Conservation (phyloP, 2,329 filamentous ascomycete species). For the Paramyrothecium sp. region DNA sequence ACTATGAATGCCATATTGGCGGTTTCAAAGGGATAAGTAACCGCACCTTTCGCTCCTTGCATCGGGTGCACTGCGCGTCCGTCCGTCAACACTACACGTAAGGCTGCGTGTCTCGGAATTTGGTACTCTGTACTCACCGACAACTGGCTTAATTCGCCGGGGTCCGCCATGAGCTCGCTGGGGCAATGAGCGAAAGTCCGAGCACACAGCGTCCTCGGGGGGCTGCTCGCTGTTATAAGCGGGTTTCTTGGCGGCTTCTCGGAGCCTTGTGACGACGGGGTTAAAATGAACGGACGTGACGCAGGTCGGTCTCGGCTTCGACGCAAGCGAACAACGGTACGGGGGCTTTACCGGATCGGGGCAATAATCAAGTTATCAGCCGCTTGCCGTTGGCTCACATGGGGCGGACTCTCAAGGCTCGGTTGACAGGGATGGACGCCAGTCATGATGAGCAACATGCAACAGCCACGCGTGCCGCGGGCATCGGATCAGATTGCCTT, state of each 20-base stretch:
- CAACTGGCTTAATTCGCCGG: background rate
- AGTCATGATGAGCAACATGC: too few relatives aligned
- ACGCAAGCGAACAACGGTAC: background rate
- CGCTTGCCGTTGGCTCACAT: background rate
- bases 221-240: too few relatives aligned
- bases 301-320: background rate
- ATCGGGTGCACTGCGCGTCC: slow-evolving; percentile 18
- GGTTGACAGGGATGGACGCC: too few relatives aligned
- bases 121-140: background rate
- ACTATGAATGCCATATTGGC: background rate
- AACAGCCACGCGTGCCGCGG: too few relatives aligned
- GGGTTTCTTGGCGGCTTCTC: too few relatives aligned
- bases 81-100: background rate
- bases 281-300: background rate
- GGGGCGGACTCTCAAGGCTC: too few relatives aligned
- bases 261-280: background rate
- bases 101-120: background rate
- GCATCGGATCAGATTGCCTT: too few relatives aligned
- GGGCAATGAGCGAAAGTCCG: background rate
- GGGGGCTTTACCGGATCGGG: background rate
- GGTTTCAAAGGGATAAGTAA: background rate
- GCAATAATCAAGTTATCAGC: background rate
- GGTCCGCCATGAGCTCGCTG: background rate
- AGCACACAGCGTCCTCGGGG: background rate
- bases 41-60: slow-evolving; percentile 23